Evolutionary conservation across 768 basidiomycete species (phyloP), one percentile per base, ranked within the genome.

Genomic region (Lactarius trivialis): DNA sequence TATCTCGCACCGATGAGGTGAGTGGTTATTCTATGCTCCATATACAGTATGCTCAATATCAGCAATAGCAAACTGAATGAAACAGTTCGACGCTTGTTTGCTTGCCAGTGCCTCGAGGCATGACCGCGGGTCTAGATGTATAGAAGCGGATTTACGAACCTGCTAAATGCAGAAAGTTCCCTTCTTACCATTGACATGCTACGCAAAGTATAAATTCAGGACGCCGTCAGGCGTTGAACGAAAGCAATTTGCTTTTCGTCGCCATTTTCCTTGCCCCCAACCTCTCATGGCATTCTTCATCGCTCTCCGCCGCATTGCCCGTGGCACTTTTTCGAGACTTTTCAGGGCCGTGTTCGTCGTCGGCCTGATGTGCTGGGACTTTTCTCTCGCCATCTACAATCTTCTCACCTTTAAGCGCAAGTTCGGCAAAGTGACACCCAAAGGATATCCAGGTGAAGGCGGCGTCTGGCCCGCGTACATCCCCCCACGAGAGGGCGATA

Each of bases 381-480:
- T 78, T 17, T 67, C 74, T 1, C 76, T 86, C 61, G 78, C 78
- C 7, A 8, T 85, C 0, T 57, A 74, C 69, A 89, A 89, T 69
- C 63, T 81, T 1, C 63, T 88, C 45, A 72, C 76, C 1, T 82
- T 81, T 0, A 80, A 75, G 49, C 76, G 76, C 14, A 77, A 76
- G 32, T 70, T 77, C 3, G 88, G 87, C 0, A 75, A 77, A 33
- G 83, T 88, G 43, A 81, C 81, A 0, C 82, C 81, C 1, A 71
- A 73, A 32, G 84, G 84, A 0, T 73, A 78, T 56, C 80, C 82
- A 3, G 87, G 86, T 0, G 79, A 74, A 53, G 81, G 77, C 33
- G 85, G 88, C 0, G 69, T 77, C 50, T 91, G 89, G 89, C 88
- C 89, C 0, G 82, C 85, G 68, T 90, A 79, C 68, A 73, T 77